These are phyloP conservation scores for Malus sylvestris DNA, from an alignment of 306 rosid species.

Conservation along the genomic window DNA sequence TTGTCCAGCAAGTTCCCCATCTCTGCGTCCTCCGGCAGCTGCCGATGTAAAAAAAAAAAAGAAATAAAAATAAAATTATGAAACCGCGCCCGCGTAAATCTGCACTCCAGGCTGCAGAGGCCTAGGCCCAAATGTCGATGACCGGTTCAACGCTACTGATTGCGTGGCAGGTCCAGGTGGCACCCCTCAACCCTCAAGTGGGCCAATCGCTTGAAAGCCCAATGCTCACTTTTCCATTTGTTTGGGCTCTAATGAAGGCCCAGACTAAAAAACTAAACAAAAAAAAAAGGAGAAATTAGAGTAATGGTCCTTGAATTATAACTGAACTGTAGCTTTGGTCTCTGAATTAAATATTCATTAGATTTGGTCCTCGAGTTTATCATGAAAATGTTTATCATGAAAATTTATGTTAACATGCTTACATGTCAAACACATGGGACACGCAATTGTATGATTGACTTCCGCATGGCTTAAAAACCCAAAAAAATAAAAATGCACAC, in stretches of 20 bases:
- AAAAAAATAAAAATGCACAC: no score
- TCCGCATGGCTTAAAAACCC: no score
- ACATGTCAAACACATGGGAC: no score
- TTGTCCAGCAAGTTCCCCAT: conserved; percentile 52
- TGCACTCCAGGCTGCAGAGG: background rate
- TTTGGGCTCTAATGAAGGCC: background rate
- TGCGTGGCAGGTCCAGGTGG: background rate
- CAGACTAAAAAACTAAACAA: background rate
- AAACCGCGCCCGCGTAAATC: background rate
- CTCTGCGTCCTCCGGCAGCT: background rate
- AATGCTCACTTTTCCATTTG: background rate
- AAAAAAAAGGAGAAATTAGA: no score
- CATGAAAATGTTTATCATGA: no score
- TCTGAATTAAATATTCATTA: no score
- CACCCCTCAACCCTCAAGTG: background rate
- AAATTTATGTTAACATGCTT: no score
- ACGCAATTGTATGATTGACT: no score
- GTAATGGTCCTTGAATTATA: no score
- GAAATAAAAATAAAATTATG: background rate
- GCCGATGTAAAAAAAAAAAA: background rate
- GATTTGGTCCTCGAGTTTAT: no score
- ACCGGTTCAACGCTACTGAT: background rate
- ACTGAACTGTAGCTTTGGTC: no score
- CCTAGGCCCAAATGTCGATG: background rate
- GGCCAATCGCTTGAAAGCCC: background rate